Percentiles rank a stretch among this genome's conserved stretches.
These are phyloP conservation scores for Venturia carpophila DNA, from an alignment of 2,329 filamentous ascomycete genomes.

Conservation along the genomic window DNA sequence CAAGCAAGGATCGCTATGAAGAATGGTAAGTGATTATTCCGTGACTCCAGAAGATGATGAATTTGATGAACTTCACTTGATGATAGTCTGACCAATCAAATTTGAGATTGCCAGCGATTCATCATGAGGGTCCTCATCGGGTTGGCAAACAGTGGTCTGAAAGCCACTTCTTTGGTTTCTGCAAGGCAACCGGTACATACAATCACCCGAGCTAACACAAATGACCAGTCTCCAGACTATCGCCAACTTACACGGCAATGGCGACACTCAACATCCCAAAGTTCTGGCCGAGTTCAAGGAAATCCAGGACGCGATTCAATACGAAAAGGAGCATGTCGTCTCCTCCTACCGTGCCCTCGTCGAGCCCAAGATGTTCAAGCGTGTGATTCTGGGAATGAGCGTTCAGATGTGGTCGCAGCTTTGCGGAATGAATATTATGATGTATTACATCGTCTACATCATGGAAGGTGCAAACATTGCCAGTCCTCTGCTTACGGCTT, in stretches of 20 bases:
- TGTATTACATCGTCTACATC: conserved; percentile 51
- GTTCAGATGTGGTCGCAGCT: conserved; percentile 55
- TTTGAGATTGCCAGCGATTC: not conserved
- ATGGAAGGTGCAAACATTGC: conserved; percentile 52
- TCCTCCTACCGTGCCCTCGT: conserved; percentile 45
- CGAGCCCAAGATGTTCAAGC: conserved; percentile 46
- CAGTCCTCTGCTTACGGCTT: conserved; percentile 50
- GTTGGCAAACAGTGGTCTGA: too few relatives aligned
- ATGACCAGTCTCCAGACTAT: conserved; percentile 36
- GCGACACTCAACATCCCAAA: conserved; percentile 49
- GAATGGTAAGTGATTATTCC: conserved; percentile 43
- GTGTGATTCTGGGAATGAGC: conserved; percentile 50
- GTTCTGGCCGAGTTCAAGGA: conserved; percentile 58
- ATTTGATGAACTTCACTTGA: too few relatives aligned
- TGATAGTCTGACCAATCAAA: too few relatives aligned
- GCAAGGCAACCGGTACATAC: too few relatives aligned
- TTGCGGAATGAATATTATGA: conserved; percentile 37
- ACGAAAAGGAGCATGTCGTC: conserved; percentile 46
- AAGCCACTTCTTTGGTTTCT: too few relatives aligned
- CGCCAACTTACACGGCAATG: conserved; percentile 50
- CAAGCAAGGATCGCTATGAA: conserved; percentile 59
- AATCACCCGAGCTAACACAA: conserved; percentile 37
- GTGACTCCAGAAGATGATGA: not conserved
- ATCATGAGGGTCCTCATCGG: too few relatives aligned
- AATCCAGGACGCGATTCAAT: conserved; percentile 47